Conservation (phyloP, 2,329 filamentous ascomycete species). For the Pseudocercospora musae region DNA sequence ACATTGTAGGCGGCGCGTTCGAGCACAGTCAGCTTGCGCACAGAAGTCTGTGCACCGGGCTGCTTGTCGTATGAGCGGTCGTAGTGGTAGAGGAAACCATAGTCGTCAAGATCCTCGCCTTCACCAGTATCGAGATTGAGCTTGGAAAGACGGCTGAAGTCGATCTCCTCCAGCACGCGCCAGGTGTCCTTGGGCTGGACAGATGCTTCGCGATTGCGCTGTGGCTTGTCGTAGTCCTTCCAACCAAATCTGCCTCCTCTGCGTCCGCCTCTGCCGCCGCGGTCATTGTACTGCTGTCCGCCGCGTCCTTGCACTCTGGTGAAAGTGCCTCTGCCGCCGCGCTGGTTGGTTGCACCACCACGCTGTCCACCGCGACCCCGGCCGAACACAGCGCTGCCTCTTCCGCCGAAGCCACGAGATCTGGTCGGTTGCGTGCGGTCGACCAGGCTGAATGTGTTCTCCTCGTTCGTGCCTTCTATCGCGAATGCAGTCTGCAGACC, state of each 20-base stretch:
- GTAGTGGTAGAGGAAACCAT: constrained; percentile 98
- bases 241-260: constrained; percentile 89
- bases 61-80: constrained; percentile 93
- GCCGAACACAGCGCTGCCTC: constrained; percentile 86
- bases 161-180: constrained; percentile 95
- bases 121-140: constrained; percentile 93
- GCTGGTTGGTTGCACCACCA: constrained; percentile 69
- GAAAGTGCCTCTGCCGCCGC: constrained; percentile 68
- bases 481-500: constrained; percentile 74
- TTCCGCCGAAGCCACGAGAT: constrained; percentile 74
- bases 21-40: constrained; percentile 81
- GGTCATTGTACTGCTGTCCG: constrained; percentile 68
- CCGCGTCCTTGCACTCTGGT: constrained; percentile 67
- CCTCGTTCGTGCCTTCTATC: constrained; percentile 80
- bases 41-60: constrained; percentile 75
- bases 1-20: constrained; percentile 98
- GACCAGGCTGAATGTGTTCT: constrained; percentile 95
- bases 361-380: constrained; percentile 62
- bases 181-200: constrained; percentile 96
- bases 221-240: constrained; percentile 98
- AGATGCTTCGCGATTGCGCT: constrained; percentile 91
- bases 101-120: constrained; percentile 90
- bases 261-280: constrained; percentile 65
- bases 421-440: constrained; percentile 89
- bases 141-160: constrained; percentile 92